Evolutionary conservation across 2,329 filamentous ascomycete genomes (phyloP).

Genomic region (Sordariomycetes sp.): DNA sequence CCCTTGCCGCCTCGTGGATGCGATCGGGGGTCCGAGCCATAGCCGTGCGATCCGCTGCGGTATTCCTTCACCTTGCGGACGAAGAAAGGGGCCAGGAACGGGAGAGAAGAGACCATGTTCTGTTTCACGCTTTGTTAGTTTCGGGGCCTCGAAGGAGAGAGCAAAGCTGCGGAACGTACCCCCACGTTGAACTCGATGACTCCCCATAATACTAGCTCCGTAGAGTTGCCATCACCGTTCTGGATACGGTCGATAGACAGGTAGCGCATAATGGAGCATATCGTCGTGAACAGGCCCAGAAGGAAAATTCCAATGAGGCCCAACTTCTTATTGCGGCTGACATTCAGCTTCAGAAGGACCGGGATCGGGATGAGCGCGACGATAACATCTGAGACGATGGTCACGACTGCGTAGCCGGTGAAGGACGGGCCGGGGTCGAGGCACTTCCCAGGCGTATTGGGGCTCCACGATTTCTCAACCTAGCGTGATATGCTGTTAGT

Average conservation of each 20-base stretch:
- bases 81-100: constrained; percentile 32
- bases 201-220: constrained; percentile 45
- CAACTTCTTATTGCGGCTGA: constrained; percentile 35
- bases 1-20: constrained; percentile 13
- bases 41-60: constrained; percentile 22
- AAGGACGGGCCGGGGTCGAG: constrained; percentile 35
- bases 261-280: constrained; percentile 42
- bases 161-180: constrained; percentile 21
- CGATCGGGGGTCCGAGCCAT: constrained; percentile 16
- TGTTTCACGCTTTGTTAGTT: constrained; percentile 9
- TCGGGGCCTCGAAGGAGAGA: too few species aligned
- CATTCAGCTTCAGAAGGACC: constrained; percentile 34
- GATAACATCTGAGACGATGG: constrained; percentile 37
- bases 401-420: constrained; percentile 38
- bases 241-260: constrained; percentile 38
- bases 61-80: constrained; percentile 30
- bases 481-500: constrained; percentile 7
- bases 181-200: constrained; percentile 47
- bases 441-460: constrained; percentile 26
- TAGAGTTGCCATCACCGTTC: constrained; percentile 40
- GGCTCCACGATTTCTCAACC: constrained; percentile 34
- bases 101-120: constrained; percentile 35
- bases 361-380: constrained; percentile 40
- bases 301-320: constrained; percentile 40
- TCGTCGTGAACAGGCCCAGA: constrained; percentile 41